A percentile compares a stretch with the other conserved stretches of the same genome.
Evolutionary conservation across 768 basidiomycete genomes (phyloP).

Genomic region (Mycena alexandri): DNA sequence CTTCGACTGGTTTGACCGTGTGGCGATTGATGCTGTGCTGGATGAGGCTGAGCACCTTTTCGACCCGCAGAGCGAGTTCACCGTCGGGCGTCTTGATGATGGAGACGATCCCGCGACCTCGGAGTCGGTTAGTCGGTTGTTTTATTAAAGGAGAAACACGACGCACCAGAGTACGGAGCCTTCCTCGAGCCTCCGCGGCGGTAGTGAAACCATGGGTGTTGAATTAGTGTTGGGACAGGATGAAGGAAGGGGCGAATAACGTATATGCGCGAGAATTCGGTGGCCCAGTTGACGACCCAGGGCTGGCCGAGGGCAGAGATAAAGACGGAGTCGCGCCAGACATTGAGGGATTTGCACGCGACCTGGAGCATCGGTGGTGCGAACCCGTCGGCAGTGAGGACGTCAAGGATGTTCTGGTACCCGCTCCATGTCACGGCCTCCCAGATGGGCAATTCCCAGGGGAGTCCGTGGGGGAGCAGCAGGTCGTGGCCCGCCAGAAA

Average conservation of each 20-base stretch:
- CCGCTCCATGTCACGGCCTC: neutral
- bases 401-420: neutral
- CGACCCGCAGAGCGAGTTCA: constrained; percentile 22
- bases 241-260: neutral
- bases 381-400: constrained; percentile 29
- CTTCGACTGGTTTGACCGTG: constrained; percentile 9
- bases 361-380: constrained; percentile 8
- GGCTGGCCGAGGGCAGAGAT: constrained; percentile 23
- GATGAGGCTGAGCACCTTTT: constrained; percentile 11
- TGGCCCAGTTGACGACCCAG: constrained; percentile 18
- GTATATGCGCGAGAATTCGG: constrained; percentile 28
- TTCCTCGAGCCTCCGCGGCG: neutral
- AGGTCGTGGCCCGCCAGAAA: constrained; percentile 31
- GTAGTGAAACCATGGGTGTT: constrained; percentile 24
- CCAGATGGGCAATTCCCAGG: constrained; percentile 31
- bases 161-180: constrained; percentile 20
- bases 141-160: neutral
- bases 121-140: neutral
- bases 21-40: neutral
- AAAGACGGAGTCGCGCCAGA: constrained; percentile 27
- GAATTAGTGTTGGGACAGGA: constrained; percentile 15
- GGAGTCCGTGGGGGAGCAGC: constrained; percentile 28
- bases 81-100: constrained; percentile 13
- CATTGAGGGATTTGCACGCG: neutral
- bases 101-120: constrained; percentile 33